Base-by-base conservation (phyloP, 2,329 filamentous ascomycete genomes). In the Mycosphaerella sp. region DNA sequence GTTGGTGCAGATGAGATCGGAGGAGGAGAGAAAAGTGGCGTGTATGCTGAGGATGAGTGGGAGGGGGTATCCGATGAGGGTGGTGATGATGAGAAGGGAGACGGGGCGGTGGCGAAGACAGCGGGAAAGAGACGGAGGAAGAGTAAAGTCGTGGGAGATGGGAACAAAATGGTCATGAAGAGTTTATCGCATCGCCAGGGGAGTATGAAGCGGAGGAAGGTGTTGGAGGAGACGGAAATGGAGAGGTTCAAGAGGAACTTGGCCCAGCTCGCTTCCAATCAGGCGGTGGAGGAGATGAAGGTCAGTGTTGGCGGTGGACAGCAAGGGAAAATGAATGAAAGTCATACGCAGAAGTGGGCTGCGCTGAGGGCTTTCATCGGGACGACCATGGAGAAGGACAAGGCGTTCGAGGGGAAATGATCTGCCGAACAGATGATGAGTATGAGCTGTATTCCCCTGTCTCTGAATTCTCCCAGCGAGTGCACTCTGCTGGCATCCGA, bases 341-440 rank as follows among this genome's bases (percentile, higher is more conserved):
- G 78, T 12, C 73, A 64, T 56, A 48, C 80, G 8, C 82, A 78
- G 64, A 76, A 87, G 52, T 96, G 89, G 86, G 86, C 86, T 31
- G 89, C 89, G 12, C 69, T 97, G 70, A 82, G 91, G 64, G 83
- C 78, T 8, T 95, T 92, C 67, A 95, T 96, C 48, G 85, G 87
- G 1, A 80, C 84, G 41, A 96, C 89, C 1, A 89, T 95, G 84
- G 89, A 95, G 73, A 86, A 89, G 71, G 92, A 92, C 63, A 82
- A 86, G 11, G 87, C 86, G 2, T 95, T 95, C 48, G 58, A 51
- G 48, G 60, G 56, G 46, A 48, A 44, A 9, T 63, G 61, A 63
- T 10, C n/a, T 42, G 14, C 11, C 11, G 23, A 42, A 42, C 10
- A 42, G 17, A 42, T 3, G 11, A 14, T 9, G 40, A 42, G 7